Evolutionary conservation across 805 yeast species (phyloP).

Genomic region (Ascoidea asiatica): DNA sequence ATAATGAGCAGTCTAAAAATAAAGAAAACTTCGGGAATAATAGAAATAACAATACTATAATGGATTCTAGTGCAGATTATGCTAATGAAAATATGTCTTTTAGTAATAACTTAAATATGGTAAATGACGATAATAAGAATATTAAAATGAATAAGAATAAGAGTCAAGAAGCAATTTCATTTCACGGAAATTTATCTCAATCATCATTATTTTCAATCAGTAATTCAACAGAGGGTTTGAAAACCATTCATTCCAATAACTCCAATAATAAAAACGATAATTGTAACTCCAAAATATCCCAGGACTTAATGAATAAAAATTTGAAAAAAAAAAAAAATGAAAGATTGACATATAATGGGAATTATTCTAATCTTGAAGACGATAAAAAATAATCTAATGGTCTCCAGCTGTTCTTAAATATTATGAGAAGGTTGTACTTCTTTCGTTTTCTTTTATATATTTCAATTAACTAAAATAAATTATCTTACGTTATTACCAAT

Average conservation of each 20-base stretch:
- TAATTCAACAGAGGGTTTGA: neutral
- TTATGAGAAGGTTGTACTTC: too few relatives aligned
- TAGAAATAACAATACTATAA: neutral
- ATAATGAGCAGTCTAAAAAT: neutral
- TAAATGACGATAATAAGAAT: neutral
- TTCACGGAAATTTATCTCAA: neutral
- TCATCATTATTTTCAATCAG: neutral
- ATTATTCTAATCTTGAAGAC: neutral
- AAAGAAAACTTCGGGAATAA: neutral
- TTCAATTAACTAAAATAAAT: too few relatives aligned
- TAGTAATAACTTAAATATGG: neutral
- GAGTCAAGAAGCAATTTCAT: neutral
- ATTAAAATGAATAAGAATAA: too few relatives aligned
- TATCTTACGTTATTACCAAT: too few relatives aligned
- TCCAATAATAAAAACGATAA: neutral
- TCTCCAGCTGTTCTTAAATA: too few relatives aligned
- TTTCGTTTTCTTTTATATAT: too few relatives aligned
- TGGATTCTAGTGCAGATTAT: too few relatives aligned
- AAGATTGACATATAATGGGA: neutral
- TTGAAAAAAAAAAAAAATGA: neutral
- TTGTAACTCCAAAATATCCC: neutral
- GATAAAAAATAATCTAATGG: neutral
- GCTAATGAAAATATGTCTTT: neutral
- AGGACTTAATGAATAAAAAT: too few relatives aligned
- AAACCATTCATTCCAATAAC: neutral